Conservation (phyloP, 2,329 filamentous ascomycete genomes). For the Macroventuria anomochaeta region DNA sequence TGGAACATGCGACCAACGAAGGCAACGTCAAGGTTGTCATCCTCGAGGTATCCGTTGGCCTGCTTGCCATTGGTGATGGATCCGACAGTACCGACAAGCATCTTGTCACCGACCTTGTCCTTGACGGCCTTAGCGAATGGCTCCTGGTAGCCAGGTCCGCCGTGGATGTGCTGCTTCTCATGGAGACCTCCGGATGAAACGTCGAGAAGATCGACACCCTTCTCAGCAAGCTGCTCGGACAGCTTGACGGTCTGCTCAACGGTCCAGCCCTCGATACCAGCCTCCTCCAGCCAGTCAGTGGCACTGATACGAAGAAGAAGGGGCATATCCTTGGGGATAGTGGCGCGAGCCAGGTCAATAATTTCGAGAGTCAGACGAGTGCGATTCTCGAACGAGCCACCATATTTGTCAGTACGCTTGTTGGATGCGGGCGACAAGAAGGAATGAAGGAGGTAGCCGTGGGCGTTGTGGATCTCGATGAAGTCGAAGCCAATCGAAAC, state of each 20-base stretch:
- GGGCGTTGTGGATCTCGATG: slow-evolving; percentile 81
- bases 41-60: slow-evolving; percentile 55
- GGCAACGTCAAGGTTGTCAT: slow-evolving; percentile 67
- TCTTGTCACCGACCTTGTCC: slow-evolving; percentile 71
- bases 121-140: slow-evolving; percentile 76
- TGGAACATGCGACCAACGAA: slow-evolving; percentile 78
- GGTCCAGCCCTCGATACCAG: slow-evolving; percentile 69
- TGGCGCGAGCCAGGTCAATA: slow-evolving; percentile 65
- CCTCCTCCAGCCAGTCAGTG: slow-evolving; percentile 75
- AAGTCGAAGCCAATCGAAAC: slow-evolving; percentile 72
- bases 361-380: slow-evolving; percentile 71
- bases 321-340: slow-evolving; percentile 71
- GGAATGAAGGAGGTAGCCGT: slow-evolving; percentile 75
- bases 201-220: slow-evolving; percentile 83
- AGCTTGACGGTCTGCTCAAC: slow-evolving; percentile 68
- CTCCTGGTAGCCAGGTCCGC: slow-evolving; percentile 74
- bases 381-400: slow-evolving; percentile 75
- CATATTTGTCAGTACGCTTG: slow-evolving; percentile 70
- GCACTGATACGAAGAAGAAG: slow-evolving; percentile 76
- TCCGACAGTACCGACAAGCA: slow-evolving; percentile 78
- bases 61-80: slow-evolving; percentile 72
- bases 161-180: slow-evolving; percentile 64
- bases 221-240: slow-evolving; percentile 69
- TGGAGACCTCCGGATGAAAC: slow-evolving; percentile 79
- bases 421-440: slow-evolving; percentile 77